Conservation (phyloP, 306 rosid genomes). For the Adenanthera pavonina region DNA sequence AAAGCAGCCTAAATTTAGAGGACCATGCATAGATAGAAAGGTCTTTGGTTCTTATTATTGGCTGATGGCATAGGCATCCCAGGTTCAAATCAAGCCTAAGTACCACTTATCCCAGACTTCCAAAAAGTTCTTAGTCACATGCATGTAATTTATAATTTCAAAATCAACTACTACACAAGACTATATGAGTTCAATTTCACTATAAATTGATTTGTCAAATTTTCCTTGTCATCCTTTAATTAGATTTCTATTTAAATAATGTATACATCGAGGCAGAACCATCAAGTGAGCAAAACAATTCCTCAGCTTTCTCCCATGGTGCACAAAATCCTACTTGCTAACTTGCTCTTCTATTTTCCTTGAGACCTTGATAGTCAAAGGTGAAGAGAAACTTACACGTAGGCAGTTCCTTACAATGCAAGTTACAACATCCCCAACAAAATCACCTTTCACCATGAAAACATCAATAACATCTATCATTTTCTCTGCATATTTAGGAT, state of each 20-base stretch:
- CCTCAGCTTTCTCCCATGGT: slow-evolving; percentile 18
- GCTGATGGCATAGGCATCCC: slow-evolving; percentile 9
- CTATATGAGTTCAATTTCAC: background rate
- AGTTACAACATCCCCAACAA: too few species aligned
- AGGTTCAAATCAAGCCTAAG: background rate
- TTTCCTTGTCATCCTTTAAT: background rate
- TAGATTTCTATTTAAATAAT: slow-evolving; percentile 11
- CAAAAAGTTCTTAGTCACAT: slow-evolving; percentile 11
- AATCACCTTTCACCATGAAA: too few species aligned
- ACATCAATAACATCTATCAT: too few species aligned
- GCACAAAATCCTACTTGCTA: slow-evolving; percentile 11
- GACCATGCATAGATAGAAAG: slow-evolving; percentile 3
- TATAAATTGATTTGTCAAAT: slow-evolving; percentile 4
- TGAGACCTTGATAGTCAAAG: background rate
- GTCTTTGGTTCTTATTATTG: slow-evolving; percentile 2
- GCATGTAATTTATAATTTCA: background rate
- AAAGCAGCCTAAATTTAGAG: slow-evolving; percentile 18
- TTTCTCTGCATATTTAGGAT: too few species aligned
- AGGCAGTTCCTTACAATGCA: background rate
- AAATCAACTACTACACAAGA: background rate
- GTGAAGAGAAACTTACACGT: too few species aligned
- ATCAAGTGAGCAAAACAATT: slow-evolving; percentile 2
- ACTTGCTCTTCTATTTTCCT: slow-evolving; percentile 17
- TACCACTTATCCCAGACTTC: slow-evolving; percentile 3
- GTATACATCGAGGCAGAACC: too few species aligned